phyloP scores from a whole-genome alignment of 1,284 basidiomycete species.

The Chalciporus piperatoides region DNA sequence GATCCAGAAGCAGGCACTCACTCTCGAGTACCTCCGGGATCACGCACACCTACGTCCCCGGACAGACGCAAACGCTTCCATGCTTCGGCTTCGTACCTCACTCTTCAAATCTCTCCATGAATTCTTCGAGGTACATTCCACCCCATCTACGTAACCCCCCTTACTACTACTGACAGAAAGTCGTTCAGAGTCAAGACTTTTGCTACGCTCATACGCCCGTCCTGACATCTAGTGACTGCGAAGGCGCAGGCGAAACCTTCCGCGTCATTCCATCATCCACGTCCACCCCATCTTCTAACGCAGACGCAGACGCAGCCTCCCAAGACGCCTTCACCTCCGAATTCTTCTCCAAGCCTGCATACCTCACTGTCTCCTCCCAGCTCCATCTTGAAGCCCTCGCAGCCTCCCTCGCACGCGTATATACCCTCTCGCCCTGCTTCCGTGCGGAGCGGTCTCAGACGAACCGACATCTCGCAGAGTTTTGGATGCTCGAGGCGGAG shows the following conservation, averaged over 20 bases:
- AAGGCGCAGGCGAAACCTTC: constrained; percentile 97
- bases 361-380: constrained; percentile 93
- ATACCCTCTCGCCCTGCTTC: constrained; percentile 90
- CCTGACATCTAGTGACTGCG: constrained; percentile 89
- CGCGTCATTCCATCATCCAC: constrained; percentile 46
- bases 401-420: constrained; percentile 76
- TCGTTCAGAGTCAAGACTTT: constrained; percentile 68
- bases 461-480: constrained; percentile 91
- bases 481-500: constrained; percentile 99
- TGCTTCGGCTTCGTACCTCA: constrained; percentile 69
- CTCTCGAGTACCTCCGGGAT: constrained; percentile 75
- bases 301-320: not conserved
- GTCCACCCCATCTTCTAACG: constrained; percentile 12
- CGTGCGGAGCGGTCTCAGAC: constrained; percentile 90
- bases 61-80: constrained; percentile 64
- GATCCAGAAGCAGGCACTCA: constrained; percentile 80
- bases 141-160: not conserved
- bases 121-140: constrained; percentile 65
- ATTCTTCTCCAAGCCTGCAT: constrained; percentile 74
- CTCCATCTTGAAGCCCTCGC: constrained; percentile 92
- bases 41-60: constrained; percentile 82
- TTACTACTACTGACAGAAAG: constrained; percentile 4
- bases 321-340: constrained; percentile 33
- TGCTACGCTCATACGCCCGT: constrained; percentile 81
- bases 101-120: constrained; percentile 50